Evolutionary conservation across 306 rosid species (phyloP), one percentile per base, ranked within the genome.

Genomic region (Ammopiptanthus mongolicus): DNA sequence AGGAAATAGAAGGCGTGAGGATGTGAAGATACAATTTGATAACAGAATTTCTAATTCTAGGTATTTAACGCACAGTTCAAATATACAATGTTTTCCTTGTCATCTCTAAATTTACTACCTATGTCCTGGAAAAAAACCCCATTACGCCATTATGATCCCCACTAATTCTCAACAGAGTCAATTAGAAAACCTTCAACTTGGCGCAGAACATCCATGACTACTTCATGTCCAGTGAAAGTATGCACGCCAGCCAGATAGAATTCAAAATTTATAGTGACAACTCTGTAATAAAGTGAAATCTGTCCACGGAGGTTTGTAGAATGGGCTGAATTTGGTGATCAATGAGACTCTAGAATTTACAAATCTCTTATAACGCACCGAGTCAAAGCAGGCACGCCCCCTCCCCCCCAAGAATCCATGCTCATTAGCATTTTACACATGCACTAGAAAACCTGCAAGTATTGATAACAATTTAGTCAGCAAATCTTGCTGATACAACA

Each of bases 21-120:
- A 58, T 55, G 39, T 42, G 47, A 72, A 15, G 74, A 65, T 55
- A 70, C 66, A 71, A 67, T 62, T 85, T 63, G 80, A 75, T 78
- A 81, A 69, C 64, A 65, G 65, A 72, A 74, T 84, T 77, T 87
- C 88, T 87, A 83, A 73, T 58, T 79, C 88, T 84, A 81, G 62
- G 67, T 84, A 82, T 75, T 79, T 78, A 74, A 81, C 50, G 75
- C 81, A 73, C 83, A 72, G 44, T 79, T 84, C 75, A 81, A 86
- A 86, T 85, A 87, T 91, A 91, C 90, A 82, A 69, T 66, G 68
- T 75, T 81, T 86, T 86, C 83, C 29, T 75, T 72, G 76, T 68
- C 85, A 78, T 39, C 81, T 51, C 75, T 81, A 76, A 70, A 70
- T 53, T 58, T 67, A 78, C 81, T 47, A 55, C 76, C 80, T 51